Evolutionary conservation across 2,329 filamentous ascomycete species (phyloP).

Genomic region (Aspergillus flavus): DNA sequence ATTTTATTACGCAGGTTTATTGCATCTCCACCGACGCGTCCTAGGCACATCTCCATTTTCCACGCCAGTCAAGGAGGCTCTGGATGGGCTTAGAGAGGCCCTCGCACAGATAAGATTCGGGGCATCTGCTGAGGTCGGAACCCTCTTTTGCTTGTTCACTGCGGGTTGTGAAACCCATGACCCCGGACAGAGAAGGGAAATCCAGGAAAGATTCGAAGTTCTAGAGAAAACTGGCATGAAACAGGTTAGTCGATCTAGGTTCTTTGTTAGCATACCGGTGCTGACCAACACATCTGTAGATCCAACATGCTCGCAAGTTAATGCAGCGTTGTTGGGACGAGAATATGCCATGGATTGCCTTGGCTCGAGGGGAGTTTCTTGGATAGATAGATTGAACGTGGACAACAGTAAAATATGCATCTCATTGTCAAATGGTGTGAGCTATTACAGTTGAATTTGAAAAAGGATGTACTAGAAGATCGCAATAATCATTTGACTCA

Average conservation of each 20-base stretch:
- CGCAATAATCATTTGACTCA: no score
- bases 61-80: slow-evolving; percentile 63
- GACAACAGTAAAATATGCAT: background rate
- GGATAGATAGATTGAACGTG: slow-evolving; percentile 21
- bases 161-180: slow-evolving; percentile 74
- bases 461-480: no score
- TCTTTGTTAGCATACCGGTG: background rate
- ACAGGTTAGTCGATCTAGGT: slow-evolving; percentile 56
- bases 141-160: slow-evolving; percentile 80
- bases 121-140: slow-evolving; percentile 71
- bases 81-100: slow-evolving; percentile 64
- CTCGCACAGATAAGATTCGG: slow-evolving; percentile 65
- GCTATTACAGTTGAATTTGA: background rate
- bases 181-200: slow-evolving; percentile 57
- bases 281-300: slow-evolving; percentile 25
- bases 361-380: slow-evolving; percentile 43
- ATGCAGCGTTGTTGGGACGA: slow-evolving; percentile 46
- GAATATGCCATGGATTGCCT: slow-evolving; percentile 40
- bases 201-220: slow-evolving; percentile 66
- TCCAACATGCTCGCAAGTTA: slow-evolving; percentile 43
- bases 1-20: slow-evolving; percentile 76
- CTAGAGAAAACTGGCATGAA: slow-evolving; percentile 76
- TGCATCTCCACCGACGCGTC: slow-evolving; percentile 75
- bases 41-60: slow-evolving; percentile 63
- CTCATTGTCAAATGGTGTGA: background rate